phyloP scores from a whole-genome alignment of 2,329 filamentous ascomycete genomes.

The Monosporascus sp. region DNA sequence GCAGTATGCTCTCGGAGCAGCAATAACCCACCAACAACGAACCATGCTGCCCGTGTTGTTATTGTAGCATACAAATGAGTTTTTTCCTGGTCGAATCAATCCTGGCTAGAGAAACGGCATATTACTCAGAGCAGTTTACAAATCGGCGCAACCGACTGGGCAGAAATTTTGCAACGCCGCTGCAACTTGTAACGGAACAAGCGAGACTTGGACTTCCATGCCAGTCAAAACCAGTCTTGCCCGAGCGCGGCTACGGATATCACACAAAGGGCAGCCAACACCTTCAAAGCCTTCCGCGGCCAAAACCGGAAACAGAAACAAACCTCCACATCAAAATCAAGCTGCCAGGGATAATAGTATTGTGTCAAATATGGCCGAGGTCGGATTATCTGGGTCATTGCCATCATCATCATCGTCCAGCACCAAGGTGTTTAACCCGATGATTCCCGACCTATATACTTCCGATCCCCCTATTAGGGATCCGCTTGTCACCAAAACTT shows the following conservation, averaged over 20 bases:
- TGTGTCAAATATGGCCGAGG: background rate
- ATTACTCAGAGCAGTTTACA: no score
- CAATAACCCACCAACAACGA: background rate
- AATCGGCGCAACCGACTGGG: no score
- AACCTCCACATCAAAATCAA: background rate
- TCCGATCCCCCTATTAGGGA: slow-evolving; percentile 59
- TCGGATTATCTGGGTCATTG: background rate
- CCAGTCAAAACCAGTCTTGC: slow-evolving; percentile 26
- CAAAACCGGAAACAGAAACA: background rate
- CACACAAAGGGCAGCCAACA: slow-evolving; percentile 14
- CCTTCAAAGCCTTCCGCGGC: slow-evolving; percentile 4
- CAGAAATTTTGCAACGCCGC: background rate
- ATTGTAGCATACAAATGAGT: no score
- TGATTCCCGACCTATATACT: slow-evolving; percentile 53
- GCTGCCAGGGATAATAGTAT: background rate
- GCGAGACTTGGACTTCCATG: slow-evolving; percentile 15
- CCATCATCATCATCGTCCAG: background rate
- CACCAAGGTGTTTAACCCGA: slow-evolving; percentile 7
- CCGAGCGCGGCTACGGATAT: slow-evolving; percentile 21
- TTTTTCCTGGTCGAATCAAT: no score
- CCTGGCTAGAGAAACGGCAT: background rate
- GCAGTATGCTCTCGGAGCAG: background rate
- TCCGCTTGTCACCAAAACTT: slow-evolving; percentile 60
- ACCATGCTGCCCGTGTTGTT: slow-evolving; percentile 3
- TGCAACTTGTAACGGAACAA: slow-evolving; percentile 3